These are phyloP conservation scores for Rubia balearica DNA, from an alignment of 305 asterid genomes.

Conservation along the genomic window DNA sequence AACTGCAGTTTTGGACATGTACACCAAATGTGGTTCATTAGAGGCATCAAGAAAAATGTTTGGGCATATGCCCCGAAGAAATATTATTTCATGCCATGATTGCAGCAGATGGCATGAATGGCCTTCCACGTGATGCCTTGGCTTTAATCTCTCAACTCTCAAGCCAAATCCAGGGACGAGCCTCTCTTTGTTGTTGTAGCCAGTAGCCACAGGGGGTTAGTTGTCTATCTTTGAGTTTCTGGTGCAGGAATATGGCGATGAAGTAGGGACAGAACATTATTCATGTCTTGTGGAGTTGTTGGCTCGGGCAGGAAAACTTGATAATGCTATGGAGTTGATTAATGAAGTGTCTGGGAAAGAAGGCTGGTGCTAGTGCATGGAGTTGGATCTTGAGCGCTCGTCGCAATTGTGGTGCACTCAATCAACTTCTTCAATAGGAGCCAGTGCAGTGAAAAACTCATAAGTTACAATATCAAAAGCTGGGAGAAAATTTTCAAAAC, in stretches of 20 bases:
- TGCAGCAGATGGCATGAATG: slow-evolving; percentile 71
- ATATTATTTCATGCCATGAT: slow-evolving; percentile 66
- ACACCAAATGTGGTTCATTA: slow-evolving; percentile 74
- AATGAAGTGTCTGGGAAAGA: slow-evolving; percentile 34
- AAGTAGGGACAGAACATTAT: slow-evolving; percentile 54
- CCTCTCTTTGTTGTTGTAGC: slow-evolving; percentile 65
- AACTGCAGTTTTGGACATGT: slow-evolving; percentile 77
- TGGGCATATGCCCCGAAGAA: slow-evolving; percentile 45
- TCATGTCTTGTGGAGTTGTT: slow-evolving; percentile 84
- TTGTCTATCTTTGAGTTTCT: slow-evolving; percentile 46
- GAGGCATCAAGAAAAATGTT: slow-evolving; percentile 59
- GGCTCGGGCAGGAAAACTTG: slow-evolving; percentile 77
- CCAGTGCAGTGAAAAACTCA: too few relatives aligned
- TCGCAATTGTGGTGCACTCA: slow-evolving; percentile 43
- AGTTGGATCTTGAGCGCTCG: slow-evolving; percentile 81
- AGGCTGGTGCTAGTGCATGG: slow-evolving; percentile 72
- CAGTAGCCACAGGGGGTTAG: slow-evolving; percentile 92
- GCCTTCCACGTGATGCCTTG: slow-evolving; percentile 62
- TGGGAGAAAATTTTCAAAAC: too few relatives aligned
- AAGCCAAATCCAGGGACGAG: slow-evolving; percentile 60
- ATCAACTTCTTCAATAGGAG: slow-evolving; percentile 59
- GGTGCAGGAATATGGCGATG: slow-evolving; percentile 32
- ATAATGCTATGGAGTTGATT: slow-evolving; percentile 53
- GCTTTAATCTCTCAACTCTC: slow-evolving; percentile 45
- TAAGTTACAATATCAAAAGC: too few relatives aligned